Evolutionary conservation across 768 basidiomycete genomes (phyloP), one percentile per base, ranked within the genome.

Genomic region (Cyclocybe cylindracea): DNA sequence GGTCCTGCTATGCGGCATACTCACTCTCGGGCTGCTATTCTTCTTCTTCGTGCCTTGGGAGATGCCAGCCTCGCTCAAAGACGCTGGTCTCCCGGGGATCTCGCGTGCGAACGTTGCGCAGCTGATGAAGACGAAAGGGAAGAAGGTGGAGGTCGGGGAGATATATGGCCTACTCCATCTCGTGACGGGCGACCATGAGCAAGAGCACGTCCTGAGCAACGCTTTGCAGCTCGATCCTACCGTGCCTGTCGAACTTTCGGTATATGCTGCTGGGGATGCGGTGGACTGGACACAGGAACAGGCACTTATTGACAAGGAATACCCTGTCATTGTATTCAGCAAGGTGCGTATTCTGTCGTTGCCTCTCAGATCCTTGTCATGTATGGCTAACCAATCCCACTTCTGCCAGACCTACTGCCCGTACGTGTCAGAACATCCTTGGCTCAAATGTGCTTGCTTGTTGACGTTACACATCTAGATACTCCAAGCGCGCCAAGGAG

Each of bases 241-340:
- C 1, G 61, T 76, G 36, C 75, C 79, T 10, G 61, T 89, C 7
- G 71, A 77, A 10, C 61, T 86, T 64, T 60, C 69, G 1, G 74
- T 82, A 43, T 91, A 87, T 59, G 79, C 83, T 11, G 75, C 69
- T 32, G 71, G 77, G 33, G 76, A 79, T 4, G 56, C 65, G 13
- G 54, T 75, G 18, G 71, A 79, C 40, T 85, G 80, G 82, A 50
- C 56, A 34, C 66, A 68, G 53, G 72, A 80, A 39, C 66, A 76
- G 13, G 62, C 61, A 39, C 61, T 60, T 16, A 58, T 91, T 42
- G 70, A 78, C 35, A 61, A 73, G 13, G 66, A 79, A 32, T 75
- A 80, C 58, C 90, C 90, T 2, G 67, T 93, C 6, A 73, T 92
- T 40, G 83, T 93, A 10, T 91, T 93, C 61, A 91, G 89, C 75